Evolutionary conservation across 768 basidiomycete species (phyloP).

Genomic region (Zangia roseola): DNA sequence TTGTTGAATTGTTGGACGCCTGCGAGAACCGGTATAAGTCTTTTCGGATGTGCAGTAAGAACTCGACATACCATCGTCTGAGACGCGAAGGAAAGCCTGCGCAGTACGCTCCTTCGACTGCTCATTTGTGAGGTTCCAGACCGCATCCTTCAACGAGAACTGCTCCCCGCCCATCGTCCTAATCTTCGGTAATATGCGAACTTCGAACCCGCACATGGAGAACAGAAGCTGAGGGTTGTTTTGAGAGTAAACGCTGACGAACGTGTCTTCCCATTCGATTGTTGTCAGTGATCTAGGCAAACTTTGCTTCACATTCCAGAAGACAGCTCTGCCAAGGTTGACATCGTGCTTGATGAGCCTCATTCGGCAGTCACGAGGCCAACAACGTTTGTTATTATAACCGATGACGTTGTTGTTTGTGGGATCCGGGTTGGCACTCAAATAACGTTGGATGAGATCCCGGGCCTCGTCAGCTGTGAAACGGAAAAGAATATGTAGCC

Average conservation of each 20-base stretch:
- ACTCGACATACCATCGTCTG: slow-evolving; percentile 71
- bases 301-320: slow-evolving; percentile 99
- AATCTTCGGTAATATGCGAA: slow-evolving; percentile 96
- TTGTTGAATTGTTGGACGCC: slow-evolving; percentile 98
- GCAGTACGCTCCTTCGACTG: slow-evolving; percentile 97
- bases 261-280: slow-evolving; percentile 99
- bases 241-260: slow-evolving; percentile 94
- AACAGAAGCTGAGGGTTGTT: slow-evolving; percentile 97
- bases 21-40: slow-evolving; percentile 23
- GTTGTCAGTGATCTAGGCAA: slow-evolving; percentile 94
- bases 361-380: slow-evolving; percentile 99
- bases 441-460: slow-evolving; percentile 96
- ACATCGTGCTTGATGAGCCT: slow-evolving; percentile 99
- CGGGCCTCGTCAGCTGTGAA: slow-evolving; percentile 97
- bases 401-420: slow-evolving; percentile 99
- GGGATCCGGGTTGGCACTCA: slow-evolving; percentile 96
- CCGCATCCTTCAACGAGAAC: slow-evolving; percentile 93
- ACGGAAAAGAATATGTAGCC: slow-evolving; percentile 93
- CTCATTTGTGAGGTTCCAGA: slow-evolving; percentile 97
- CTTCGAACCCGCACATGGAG: slow-evolving; percentile 99
- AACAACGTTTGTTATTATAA: slow-evolving; percentile 99
- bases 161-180: slow-evolving; percentile 95
- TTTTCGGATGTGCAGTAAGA: background rate
- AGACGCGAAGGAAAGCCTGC: slow-evolving; percentile 96
- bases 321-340: slow-evolving; percentile 95